A percentile compares a stretch with the other conserved stretches of the same genome.
These are phyloP conservation scores for Vitis labrusca DNA, from an alignment of 164 flowering plant species.

Conservation along the genomic window DNA sequence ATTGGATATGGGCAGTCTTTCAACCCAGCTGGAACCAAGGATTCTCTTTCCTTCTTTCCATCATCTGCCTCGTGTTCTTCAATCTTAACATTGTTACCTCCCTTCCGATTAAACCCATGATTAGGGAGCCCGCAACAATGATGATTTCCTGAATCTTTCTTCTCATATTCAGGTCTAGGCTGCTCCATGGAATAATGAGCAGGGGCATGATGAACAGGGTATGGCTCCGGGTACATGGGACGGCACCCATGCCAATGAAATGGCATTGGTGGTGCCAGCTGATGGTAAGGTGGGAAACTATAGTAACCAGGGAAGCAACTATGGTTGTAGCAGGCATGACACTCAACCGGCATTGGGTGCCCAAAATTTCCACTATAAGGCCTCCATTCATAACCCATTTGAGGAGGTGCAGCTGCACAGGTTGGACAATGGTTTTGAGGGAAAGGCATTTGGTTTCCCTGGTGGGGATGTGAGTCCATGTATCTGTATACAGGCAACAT, in stretches of 20 bases:
- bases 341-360: constrained; percentile 22
- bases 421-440: constrained; percentile 21
- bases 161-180: constrained; percentile 48
- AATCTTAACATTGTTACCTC: constrained; percentile 30
- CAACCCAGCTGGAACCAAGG: constrained; percentile 18
- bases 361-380: constrained; percentile 25
- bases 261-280: constrained; percentile 23
- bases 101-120: constrained; percentile 24
- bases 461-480: constrained; percentile 32
- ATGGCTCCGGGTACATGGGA: constrained; percentile 25
- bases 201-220: constrained; percentile 33
- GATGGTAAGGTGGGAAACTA: constrained; percentile 32
- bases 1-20: constrained; percentile 38
- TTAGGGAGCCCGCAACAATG: constrained; percentile 62
- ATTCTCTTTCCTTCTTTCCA: constrained; percentile 13
- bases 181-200: constrained; percentile 37
- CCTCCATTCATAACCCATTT: constrained; percentile 26
- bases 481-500: constrained; percentile 37
- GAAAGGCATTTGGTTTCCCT: constrained; percentile 18
- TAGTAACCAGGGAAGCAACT: constrained; percentile 25
- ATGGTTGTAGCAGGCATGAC: constrained; percentile 40
- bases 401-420: constrained; percentile 23
- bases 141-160: constrained; percentile 15
- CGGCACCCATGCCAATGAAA: constrained; percentile 21
- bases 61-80: constrained; percentile 51